These are phyloP conservation scores for Alternaria ventricosa DNA, from an alignment of 2,329 filamentous ascomycete species.

Conservation along the genomic window DNA sequence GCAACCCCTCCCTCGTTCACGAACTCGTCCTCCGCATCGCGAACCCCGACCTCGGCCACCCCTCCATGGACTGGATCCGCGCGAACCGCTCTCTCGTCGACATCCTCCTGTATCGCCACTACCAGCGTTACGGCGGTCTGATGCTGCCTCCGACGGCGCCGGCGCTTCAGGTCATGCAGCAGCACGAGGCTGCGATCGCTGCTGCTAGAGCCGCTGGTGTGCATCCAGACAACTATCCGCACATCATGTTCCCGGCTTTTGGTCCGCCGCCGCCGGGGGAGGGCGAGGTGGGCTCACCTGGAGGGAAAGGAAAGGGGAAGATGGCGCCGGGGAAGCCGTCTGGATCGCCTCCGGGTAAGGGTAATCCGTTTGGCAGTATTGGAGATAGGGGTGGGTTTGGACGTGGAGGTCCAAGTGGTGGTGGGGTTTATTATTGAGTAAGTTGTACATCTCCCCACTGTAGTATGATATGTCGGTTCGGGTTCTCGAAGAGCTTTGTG, in stretches of 20 bases:
- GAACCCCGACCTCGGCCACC: constrained; percentile 1
- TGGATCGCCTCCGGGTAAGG: neutral
- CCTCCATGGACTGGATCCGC: constrained; percentile 3
- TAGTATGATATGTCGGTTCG: too few species aligned
- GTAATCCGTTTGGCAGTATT: neutral
- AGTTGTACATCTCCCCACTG: neutral
- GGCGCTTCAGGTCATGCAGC: neutral
- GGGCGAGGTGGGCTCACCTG: neutral
- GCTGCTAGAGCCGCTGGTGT: neutral
- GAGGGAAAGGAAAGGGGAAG: neutral
- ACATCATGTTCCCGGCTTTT: neutral
- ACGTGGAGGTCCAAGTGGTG: neutral
- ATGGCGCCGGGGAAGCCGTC: neutral
- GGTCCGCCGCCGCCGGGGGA: neutral
- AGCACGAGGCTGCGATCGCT: neutral
- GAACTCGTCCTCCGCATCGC: constrained; percentile 10
- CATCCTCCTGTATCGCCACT: constrained; percentile 10
- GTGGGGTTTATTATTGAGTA: neutral
- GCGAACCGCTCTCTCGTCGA: constrained; percentile 10
- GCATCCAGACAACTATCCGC: neutral
- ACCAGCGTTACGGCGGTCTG: constrained; percentile 14
- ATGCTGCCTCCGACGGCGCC: constrained; percentile 6
- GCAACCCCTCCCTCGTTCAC: constrained; percentile 1
- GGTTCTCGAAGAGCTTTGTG: neutral
- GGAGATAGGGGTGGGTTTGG: neutral